Base-by-base conservation (phyloP, 176 grass and related monocot species). In the Oryza longistaminata region DNA sequence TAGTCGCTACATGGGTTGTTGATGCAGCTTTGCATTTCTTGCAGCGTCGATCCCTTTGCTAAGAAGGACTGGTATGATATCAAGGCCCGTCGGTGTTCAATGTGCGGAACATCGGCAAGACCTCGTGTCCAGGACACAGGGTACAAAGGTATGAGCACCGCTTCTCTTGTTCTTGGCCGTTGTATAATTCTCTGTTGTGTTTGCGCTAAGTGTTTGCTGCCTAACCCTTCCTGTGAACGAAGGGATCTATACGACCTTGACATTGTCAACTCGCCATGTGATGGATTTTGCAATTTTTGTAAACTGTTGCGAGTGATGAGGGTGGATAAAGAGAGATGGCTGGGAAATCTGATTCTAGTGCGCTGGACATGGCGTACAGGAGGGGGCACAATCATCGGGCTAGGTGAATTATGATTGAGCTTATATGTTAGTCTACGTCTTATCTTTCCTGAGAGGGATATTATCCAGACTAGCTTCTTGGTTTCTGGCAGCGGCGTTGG, bases 31-130 rank as follows among this genome's bases (percentile, higher is more conserved):
- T 21, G 3, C 61, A 11, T 9, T 9, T 88, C 2, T 11, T 78
- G 21, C 80, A 95, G 96, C 3, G 96, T 98, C 1, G 96, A 98
- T 72, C 96, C 96, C 1, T 98, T 98, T 26, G 11, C 89, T 0
- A 95, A 98, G 74, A 98, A 98, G 83, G 93, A 98, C 14, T 98
- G 96, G 96, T 95, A 98, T 3, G 93, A 95, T 27, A 95, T 98
- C 87, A 98, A 98, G 93, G 96, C 96, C 0, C 93, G 1, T 90
- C 93, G 7, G 83, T 87, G 0, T 98, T 98, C 87, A 86, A 15
- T 25, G 77, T 79, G 25, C 87, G 91, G 52, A 95, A 79, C 89
- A 11, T 95, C 2, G 96, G 96, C 0, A 98, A 98, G 85, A 98
- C 93, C 96, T 98, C 0, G 96, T 98, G 21, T 98, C 96, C 22